These are phyloP conservation scores for Boletus sp. DNA, from an alignment of 1,284 basidiomycete species.

Conservation along the genomic window DNA sequence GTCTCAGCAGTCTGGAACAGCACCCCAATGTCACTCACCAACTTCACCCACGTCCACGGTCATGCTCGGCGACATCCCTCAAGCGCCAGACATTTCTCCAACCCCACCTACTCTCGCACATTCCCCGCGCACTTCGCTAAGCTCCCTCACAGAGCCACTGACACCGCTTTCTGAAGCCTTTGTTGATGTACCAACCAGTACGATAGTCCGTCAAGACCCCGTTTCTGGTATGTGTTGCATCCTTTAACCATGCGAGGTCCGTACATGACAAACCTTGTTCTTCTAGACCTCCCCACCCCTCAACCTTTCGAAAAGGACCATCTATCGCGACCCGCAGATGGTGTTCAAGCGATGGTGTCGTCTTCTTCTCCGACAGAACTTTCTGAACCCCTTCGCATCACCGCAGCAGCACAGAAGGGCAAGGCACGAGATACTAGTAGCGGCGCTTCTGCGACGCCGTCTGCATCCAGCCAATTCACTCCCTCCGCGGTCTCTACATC, in stretches of 20 bases:
- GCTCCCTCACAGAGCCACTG: slow-evolving; percentile 34
- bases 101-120: slow-evolving; percentile 28
- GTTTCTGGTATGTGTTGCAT: slow-evolving; percentile 14
- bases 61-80: not conserved
- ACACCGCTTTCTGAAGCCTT: slow-evolving; percentile 29
- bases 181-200: slow-evolving; percentile 9
- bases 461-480: slow-evolving; percentile 20
- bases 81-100: slow-evolving; percentile 5
- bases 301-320: slow-evolving; percentile 4
- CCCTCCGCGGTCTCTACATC: not conserved
- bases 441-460: not conserved
- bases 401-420: slow-evolving; percentile 20
- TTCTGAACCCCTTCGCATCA: not conserved
- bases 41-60: not conserved
- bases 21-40: slow-evolving; percentile 1
- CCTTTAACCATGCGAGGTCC: not conserved
- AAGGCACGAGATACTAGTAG: slow-evolving; percentile 13
- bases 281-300: slow-evolving; percentile 8
- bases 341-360: not conserved
- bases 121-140: slow-evolving; percentile 37
- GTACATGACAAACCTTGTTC: slow-evolving; percentile 12
- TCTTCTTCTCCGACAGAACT: slow-evolving; percentile 1
- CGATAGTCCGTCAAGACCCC: slow-evolving; percentile 1
- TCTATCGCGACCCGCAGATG: not conserved
- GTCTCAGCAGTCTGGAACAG: slow-evolving; percentile 15